Percentiles rank a stretch among this genome's conserved stretches.
phyloP scores from a whole-genome alignment of 139 green algal genomes.

The Spirogloea muscicola region DNA sequence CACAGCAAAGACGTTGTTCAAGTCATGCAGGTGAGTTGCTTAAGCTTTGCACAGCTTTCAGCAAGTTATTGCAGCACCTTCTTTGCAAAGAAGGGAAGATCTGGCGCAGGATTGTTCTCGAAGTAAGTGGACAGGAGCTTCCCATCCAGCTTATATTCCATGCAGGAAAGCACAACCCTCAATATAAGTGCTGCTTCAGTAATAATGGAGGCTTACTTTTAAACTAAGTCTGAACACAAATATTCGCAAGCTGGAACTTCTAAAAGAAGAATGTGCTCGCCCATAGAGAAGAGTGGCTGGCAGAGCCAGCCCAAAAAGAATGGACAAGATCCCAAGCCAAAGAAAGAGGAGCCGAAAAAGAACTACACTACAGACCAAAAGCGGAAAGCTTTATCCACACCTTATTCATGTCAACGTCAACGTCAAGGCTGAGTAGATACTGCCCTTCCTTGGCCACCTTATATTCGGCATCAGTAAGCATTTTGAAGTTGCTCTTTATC shows the following conservation, averaged over 20 bases:
- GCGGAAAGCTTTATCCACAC: too few relatives aligned
- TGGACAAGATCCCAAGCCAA: conserved; percentile 1
- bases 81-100: conserved; percentile 20
- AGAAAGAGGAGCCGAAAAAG: not conserved
- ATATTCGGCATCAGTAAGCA: conserved; percentile 27
- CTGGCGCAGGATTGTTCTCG: conserved; percentile 17
- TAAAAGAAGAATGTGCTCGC: not conserved
- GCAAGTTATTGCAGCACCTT: conserved; percentile 3
- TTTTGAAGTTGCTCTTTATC: conserved; percentile 48
- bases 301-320: not conserved
- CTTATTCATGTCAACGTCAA: conserved; percentile 37
- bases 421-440: conserved; percentile 44
- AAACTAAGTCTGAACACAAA: not conserved
- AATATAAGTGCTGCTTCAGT: not conserved
- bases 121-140: conserved; percentile 25
- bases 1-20: conserved; percentile 1
- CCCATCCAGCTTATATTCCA: conserved; percentile 6
- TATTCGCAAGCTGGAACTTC: not conserved
- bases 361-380: too few relatives aligned
- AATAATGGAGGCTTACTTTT: not conserved
- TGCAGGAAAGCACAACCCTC: not conserved
- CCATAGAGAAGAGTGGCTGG: not conserved
- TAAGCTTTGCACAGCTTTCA: too few relatives aligned
- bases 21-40: not conserved
- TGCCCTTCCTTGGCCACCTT: conserved; percentile 9